Evolutionary conservation across 257 asterid genomes (phyloP), one percentile per base, ranked within the genome.

Genomic region (Lycium barbarum): DNA sequence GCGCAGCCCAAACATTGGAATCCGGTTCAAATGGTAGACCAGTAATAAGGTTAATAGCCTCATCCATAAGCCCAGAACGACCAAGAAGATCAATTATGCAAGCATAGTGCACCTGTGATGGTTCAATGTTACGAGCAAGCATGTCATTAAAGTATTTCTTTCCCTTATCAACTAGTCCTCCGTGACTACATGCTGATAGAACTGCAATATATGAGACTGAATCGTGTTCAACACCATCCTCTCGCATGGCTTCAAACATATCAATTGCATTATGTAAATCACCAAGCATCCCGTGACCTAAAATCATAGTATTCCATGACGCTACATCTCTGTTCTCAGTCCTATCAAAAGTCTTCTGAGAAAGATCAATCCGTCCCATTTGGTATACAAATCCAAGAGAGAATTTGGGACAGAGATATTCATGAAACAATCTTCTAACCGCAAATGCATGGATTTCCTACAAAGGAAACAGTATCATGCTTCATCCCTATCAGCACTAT

Each of bases 81-180:
- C 97, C 97, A 84, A 94, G 92, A 86, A 94, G 93, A 86, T 94
- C 96, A 73, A 94, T 95, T 95, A 94, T 93, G 90, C 97, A 92
- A 15, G 98, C 95, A 47, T 94, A 94, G 63, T 94, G 98, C 92
- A 85, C 91, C 26, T 91, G 93, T 0, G 95, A 87, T 35, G 96
- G 96, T n/a, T 89, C 80, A 79, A 94, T 86, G 59, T 87, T 85
- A 26, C 18, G 86, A 66, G 87, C 92, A 88, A 89, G 61, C 98
- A 94, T 91, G 73, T 89, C 92, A 40, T 79, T 85, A 35, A 94
- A 93, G 87, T 89, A 89, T 79, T 22, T 65, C 84, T 87, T 88
- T 2, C 96, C 97, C 84, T 86, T 59, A 26, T 86, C 91, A 22
- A 94, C 93, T 58, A 92, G 58, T 47, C 98, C 98, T 12, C 92